Base-by-base conservation (phyloP, 2,329 filamentous ascomycete genomes). In the Ascocoryne sarcoides region DNA sequence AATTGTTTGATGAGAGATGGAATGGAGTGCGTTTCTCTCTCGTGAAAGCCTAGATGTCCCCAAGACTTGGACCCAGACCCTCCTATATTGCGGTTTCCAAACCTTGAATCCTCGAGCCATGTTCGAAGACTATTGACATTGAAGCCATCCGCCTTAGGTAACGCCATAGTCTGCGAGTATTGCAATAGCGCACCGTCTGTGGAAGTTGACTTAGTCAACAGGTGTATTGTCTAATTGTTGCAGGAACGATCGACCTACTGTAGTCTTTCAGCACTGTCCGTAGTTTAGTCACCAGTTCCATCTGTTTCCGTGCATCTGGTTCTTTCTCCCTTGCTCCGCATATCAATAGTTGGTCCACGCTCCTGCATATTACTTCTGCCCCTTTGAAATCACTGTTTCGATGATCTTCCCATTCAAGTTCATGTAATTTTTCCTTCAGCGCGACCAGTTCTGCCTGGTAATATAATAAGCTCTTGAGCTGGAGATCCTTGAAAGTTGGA, bases 391-490 rank as follows among this genome's bases (percentile, higher is more conserved):
- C n/a, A n/a, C n/a, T n/a, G n/a, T n/a, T 4, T 4, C 21, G 33
- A 16, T 36, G 16, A 21, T 51, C 45, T 9, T 36, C 20, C 32
- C 36, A 45, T 19, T 51, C 49, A 10, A 37, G 10, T 9, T 42
- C n/a, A 23, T 46, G 45, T 1, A 51, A 36, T 3, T 41, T 14
- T 28, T 30, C 36, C 16, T 34, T 40, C 3, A 48, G 12, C 3
- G 16, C 5, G 4, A 19, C 18, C 9, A 51, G 32, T 16, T 51
- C 39, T 4, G 42, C 42, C 35, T 51, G 49, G 29, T 49, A 50
- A 32, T 51, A 51, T 4, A 51, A 43, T 5, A 51, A 32, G n/a
- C 36, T 42, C 21, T 51, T 51, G 16, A 48, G 31, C 10, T 46
- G 44, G 2, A 51, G 40, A 32, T 48, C 47, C 16, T 23, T 40